A percentile compares a stretch with the other conserved stretches of the same genome.
Evolutionary conservation across 1,139 yeast species (phyloP).

Genomic region (Pichia sp.): DNA sequence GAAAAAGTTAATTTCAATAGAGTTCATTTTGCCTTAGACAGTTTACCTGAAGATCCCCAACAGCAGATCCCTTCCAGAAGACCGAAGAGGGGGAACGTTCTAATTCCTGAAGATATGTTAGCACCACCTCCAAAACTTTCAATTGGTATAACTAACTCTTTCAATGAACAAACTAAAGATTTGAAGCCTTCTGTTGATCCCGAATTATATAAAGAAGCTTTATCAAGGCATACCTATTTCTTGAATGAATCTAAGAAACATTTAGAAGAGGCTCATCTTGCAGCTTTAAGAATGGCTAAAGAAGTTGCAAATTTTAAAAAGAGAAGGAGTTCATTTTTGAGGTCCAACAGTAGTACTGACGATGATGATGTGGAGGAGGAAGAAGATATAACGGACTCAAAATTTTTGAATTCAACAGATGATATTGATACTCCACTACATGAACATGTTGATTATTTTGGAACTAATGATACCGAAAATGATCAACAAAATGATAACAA

Average conservation of each 20-base stretch:
- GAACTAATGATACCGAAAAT: conserved; percentile 7
- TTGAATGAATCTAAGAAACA: conserved; percentile 59
- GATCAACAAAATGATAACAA: conserved; percentile 5
- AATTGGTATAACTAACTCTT: conserved; percentile 49
- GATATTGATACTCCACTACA: conserved; percentile 58
- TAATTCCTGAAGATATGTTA: conserved; percentile 62
- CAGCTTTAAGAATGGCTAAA: conserved; percentile 60
- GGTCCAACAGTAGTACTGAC: conserved; percentile 20
- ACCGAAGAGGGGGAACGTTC: conserved; percentile 72
- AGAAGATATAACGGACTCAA: conserved; percentile 16
- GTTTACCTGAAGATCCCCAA: conserved; percentile 73
- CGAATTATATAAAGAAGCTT: conserved; percentile 45
- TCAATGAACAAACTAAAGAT: conserved; percentile 39
- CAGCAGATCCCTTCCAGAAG: conserved; percentile 89
- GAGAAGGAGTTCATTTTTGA: conserved; percentile 21
- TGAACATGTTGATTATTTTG: conserved; percentile 57
- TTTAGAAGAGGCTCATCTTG: conserved; percentile 65
- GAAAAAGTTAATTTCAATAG: conserved; percentile 41
- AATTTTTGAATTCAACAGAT: conserved; percentile 4
- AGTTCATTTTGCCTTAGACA: conserved; percentile 70
- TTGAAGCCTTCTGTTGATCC: conserved; percentile 29
- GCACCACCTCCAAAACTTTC: conserved; percentile 60
- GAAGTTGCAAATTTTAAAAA: conserved; percentile 47
- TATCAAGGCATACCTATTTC: conserved; percentile 50
- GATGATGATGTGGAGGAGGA: conserved; percentile 22